A percentile compares a stretch with the other conserved stretches of the same genome.
phyloP scores from a whole-genome alignment of 179 eudicot species.

The Beta macrorhiza region DNA sequence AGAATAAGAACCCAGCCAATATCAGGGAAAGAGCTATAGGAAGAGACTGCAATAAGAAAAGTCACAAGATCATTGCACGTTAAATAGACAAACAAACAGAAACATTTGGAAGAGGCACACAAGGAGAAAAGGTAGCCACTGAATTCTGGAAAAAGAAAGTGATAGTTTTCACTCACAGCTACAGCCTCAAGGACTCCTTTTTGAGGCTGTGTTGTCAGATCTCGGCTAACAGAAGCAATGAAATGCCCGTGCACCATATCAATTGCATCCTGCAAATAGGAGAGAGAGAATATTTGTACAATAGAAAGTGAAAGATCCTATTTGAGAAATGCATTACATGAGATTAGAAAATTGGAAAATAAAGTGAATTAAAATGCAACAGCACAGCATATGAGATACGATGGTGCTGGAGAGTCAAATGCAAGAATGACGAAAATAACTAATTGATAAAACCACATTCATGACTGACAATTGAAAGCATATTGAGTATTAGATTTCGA shows the following conservation, averaged over 20 bases:
- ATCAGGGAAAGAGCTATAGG: conserved; percentile 59
- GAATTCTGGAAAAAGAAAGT: neutral
- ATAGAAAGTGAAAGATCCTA: neutral
- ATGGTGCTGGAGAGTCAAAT: neutral
- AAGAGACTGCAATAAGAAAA: conserved; percentile 63
- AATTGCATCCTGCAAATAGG: conserved; percentile 71
- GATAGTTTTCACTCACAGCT: conserved; percentile 63
- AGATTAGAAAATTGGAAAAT: neutral
- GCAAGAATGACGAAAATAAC: neutral
- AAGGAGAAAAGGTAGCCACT: neutral
- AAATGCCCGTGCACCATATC: conserved; percentile 91
- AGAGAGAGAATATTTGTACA: neutral
- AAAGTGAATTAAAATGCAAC: neutral
- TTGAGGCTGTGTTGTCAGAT: conserved; percentile 54
- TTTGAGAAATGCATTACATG: neutral
- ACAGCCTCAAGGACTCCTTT: conserved; percentile 71
- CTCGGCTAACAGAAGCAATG: conserved; percentile 72
- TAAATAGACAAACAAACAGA: neutral
- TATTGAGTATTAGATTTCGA: neutral
- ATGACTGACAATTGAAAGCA: neutral
- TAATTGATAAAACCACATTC: neutral
- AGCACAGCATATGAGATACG: neutral
- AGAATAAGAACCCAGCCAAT: conserved; percentile 54
- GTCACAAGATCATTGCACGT: conserved; percentile 12
- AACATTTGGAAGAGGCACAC: neutral